Conservation (phyloP, 202 grass and related monocot species). For the Elaeis oleifera region DNA sequence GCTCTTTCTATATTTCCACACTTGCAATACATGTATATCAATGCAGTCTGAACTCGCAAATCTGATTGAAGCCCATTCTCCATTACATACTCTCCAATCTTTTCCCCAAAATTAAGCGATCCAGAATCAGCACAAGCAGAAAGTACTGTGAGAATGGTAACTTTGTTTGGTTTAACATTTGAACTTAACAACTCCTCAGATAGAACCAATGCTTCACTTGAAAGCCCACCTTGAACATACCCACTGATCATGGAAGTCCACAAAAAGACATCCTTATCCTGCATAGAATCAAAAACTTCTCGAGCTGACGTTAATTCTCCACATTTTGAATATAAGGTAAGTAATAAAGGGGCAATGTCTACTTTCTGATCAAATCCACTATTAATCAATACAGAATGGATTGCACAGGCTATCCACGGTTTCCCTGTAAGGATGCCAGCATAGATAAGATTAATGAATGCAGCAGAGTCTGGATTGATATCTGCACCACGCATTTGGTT, state of each 20-base stretch:
- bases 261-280: slow-evolving; percentile 26
- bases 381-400: slow-evolving; percentile 40
- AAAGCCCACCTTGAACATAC: slow-evolving; percentile 35
- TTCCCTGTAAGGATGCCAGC: slow-evolving; percentile 29
- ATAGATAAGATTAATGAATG: slow-evolving; percentile 28
- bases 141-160: slow-evolving; percentile 37
- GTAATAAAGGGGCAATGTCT: slow-evolving; percentile 32
- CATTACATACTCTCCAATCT: slow-evolving; percentile 29
- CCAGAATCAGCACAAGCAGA: slow-evolving; percentile 39
- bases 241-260: slow-evolving; percentile 59
- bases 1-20: slow-evolving; percentile 36
- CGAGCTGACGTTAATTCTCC: slow-evolving; percentile 29
- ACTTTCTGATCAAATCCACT: slow-evolving; percentile 30
- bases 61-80: slow-evolving; percentile 30
- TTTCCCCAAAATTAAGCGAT: slow-evolving; percentile 26
- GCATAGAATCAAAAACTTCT: slow-evolving; percentile 35
- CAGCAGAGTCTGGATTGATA: slow-evolving; percentile 25
- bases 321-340: slow-evolving; percentile 47
- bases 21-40: slow-evolving; percentile 51
- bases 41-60: slow-evolving; percentile 34
- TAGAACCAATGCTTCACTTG: slow-evolving; percentile 26
- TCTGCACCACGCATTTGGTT: slow-evolving; percentile 25
- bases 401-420: slow-evolving; percentile 22
- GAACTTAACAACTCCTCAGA: slow-evolving; percentile 38
- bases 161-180: slow-evolving; percentile 35